phyloP scores from a whole-genome alignment of 495 filamentous ascomycete genomes.

The Annulohypoxylon maeteangense region DNA sequence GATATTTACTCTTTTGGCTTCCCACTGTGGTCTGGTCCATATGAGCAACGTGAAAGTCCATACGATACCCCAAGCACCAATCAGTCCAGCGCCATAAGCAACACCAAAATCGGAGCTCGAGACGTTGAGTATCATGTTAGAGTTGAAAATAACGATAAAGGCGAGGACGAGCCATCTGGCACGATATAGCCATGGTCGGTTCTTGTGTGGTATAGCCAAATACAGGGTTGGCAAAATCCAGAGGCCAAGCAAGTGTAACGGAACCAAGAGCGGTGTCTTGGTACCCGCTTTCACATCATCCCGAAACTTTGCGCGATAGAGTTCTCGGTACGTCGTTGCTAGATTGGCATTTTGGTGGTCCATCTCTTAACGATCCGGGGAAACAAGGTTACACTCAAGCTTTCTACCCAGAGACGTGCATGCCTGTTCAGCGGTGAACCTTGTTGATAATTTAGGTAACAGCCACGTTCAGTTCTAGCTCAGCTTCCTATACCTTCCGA shows the following conservation, averaged over 20 bases:
- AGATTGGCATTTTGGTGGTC: constrained; percentile 25
- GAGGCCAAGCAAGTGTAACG: constrained; percentile 61
- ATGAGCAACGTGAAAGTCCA: constrained; percentile 72
- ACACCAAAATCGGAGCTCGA: constrained; percentile 66
- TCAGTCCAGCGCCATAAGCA: constrained; percentile 74
- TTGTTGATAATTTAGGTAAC: not conserved
- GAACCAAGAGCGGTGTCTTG: constrained; percentile 65
- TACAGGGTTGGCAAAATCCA: constrained; percentile 65
- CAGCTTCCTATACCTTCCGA: not conserved
- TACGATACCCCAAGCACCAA: constrained; percentile 72
- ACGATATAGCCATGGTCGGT: constrained; percentile 57
- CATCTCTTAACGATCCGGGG: constrained; percentile 18
- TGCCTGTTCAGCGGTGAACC: constrained; percentile 7
- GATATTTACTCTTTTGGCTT: constrained; percentile 73
- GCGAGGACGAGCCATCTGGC: constrained; percentile 66
- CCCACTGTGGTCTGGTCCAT: constrained; percentile 70
- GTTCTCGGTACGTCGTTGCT: constrained; percentile 37
- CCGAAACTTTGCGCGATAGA: constrained; percentile 42
- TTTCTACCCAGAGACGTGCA: constrained; percentile 1
- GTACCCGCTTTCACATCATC: constrained; percentile 49
- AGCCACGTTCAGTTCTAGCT: not conserved
- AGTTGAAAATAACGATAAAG: constrained; percentile 48
- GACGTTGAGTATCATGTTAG: constrained; percentile 59
- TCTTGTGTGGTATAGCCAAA: constrained; percentile 67
- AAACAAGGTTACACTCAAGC: constrained; percentile 1